Evolutionary conservation across 2,329 filamentous ascomycete genomes (phyloP).

Genomic region (Ilyonectria destructans): DNA sequence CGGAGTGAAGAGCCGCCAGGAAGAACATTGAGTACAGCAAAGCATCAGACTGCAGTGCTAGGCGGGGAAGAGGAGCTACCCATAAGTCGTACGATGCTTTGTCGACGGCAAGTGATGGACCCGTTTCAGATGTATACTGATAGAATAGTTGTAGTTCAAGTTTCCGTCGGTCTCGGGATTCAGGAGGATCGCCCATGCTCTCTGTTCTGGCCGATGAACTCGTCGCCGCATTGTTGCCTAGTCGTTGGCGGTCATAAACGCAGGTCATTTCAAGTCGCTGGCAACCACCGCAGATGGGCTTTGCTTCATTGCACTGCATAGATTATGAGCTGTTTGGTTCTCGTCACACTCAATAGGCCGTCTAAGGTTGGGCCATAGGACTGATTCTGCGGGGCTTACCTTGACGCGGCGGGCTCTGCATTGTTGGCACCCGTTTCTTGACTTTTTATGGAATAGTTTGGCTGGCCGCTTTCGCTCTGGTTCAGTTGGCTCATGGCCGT

Average conservation of each 20-base stretch:
- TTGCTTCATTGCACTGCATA: slow-evolving; percentile 24
- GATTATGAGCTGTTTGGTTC: not conserved
- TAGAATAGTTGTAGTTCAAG: slow-evolving; percentile 24
- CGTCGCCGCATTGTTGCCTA: not conserved
- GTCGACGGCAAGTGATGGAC: slow-evolving; percentile 14
- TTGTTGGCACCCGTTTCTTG: slow-evolving; percentile 29
- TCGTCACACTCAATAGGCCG: no score
- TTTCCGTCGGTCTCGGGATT: slow-evolving; percentile 25
- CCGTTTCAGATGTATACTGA: slow-evolving; percentile 19
- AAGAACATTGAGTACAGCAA: slow-evolving; percentile 26
- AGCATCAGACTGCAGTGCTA: slow-evolving; percentile 16
- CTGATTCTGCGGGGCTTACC: not conserved
- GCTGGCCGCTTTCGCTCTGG: slow-evolving; percentile 20
- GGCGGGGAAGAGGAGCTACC: not conserved
- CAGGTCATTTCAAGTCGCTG: slow-evolving; percentile 20
- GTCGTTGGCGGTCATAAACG: slow-evolving; percentile 20
- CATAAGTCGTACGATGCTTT: slow-evolving; percentile 1
- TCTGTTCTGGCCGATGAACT: not conserved
- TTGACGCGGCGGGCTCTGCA: slow-evolving; percentile 29
- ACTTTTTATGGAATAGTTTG: slow-evolving; percentile 33
- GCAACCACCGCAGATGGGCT: slow-evolving; percentile 28
- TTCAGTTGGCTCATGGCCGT: slow-evolving; percentile 1
- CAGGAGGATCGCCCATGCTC: slow-evolving; percentile 20
- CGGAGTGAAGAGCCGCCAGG: slow-evolving; percentile 17
- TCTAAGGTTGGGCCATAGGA: not conserved